Percentiles rank a stretch among this genome's conserved stretches.
Conservation (phyloP, 257 asterid species). For the Coffea eugenioides region DNA sequence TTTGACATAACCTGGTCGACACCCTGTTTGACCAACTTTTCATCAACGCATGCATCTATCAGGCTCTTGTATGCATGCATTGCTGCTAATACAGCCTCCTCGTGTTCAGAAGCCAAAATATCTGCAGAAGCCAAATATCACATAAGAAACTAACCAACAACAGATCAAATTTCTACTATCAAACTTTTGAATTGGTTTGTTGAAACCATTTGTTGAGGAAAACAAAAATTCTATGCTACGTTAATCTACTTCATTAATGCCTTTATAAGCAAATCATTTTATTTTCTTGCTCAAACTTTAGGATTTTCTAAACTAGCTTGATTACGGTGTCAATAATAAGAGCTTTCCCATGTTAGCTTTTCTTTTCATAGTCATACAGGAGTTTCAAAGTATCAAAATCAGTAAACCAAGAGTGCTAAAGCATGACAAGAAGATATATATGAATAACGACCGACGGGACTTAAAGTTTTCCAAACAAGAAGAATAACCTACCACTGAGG, state of each 20-base stretch:
- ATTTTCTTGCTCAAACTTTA: background rate
- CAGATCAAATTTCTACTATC: background rate
- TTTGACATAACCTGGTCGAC: constrained; percentile 47
- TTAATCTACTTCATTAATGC: background rate
- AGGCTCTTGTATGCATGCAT: constrained; percentile 71
- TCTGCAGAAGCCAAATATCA: constrained; percentile 42
- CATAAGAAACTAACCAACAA: background rate
- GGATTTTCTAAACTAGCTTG: background rate
- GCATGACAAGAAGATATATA: background rate
- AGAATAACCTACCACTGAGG: constrained; percentile 55
- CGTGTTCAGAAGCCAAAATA: constrained; percentile 82
- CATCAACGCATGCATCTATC: constrained; percentile 72
- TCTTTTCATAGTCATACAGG: background rate
- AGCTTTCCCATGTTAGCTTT: background rate
- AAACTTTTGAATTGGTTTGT: background rate
- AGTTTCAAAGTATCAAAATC: background rate
- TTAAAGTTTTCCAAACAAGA: background rate
- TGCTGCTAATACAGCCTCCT: constrained; percentile 75
- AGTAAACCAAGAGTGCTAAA: background rate
- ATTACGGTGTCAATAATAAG: background rate
- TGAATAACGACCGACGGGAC: background rate
- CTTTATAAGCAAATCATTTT: background rate
- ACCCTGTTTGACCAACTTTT: constrained; percentile 67
- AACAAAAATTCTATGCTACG: background rate
- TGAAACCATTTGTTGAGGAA: background rate